Evolutionary conservation across 305 asterid species (phyloP).

Genomic region (Fraxinus sp.): DNA sequence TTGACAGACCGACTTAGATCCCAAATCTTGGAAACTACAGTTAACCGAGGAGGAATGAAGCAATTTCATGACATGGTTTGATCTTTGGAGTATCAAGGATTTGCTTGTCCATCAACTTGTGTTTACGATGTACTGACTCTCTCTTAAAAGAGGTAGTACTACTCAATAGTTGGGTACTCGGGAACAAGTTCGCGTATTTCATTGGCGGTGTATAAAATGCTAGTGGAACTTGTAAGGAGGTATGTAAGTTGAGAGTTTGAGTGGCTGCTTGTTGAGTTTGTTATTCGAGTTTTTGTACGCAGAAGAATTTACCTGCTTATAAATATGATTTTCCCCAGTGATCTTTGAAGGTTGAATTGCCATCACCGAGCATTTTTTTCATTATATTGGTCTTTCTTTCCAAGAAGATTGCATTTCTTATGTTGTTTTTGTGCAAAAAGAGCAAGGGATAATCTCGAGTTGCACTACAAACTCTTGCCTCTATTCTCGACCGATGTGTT

Average conservation of each 20-base stretch:
- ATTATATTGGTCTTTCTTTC: neutral
- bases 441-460: neutral
- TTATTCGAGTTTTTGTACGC: neutral
- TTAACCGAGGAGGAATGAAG: slow-evolving; percentile 28
- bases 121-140: neutral
- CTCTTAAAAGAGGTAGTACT: neutral
- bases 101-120: neutral
- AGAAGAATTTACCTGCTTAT: neutral
- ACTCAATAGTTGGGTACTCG: neutral
- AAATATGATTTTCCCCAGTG: neutral
- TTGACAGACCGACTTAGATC: slow-evolving; percentile 44
- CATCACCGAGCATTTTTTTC: neutral
- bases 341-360: neutral
- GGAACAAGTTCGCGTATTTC: neutral
- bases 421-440: neutral
- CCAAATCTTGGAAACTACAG: slow-evolving; percentile 42
- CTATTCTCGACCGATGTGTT: neutral
- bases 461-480: neutral
- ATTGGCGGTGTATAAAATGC: neutral
- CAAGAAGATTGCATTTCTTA: neutral
- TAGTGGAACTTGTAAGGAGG: neutral
- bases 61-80: slow-evolving; percentile 1
- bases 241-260: neutral
- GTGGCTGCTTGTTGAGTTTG: neutral
- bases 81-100: neutral